These are phyloP conservation scores for Debaryomycetaceae sp. DNA, from an alignment of 1,139 yeast genomes.

Conservation along the genomic window DNA sequence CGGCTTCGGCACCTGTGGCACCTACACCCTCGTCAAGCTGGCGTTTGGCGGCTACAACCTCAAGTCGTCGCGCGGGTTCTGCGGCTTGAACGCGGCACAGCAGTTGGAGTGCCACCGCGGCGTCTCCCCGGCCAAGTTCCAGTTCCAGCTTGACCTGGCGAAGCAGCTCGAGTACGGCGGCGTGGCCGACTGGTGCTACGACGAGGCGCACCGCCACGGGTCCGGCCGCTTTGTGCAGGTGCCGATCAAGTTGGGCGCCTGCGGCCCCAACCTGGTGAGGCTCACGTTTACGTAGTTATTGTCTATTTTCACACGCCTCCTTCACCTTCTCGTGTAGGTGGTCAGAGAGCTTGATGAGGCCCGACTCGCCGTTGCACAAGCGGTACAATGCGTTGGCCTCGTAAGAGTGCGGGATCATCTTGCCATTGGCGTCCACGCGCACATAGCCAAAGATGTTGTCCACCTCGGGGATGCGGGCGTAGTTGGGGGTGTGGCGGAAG, in stretches of 20 bases:
- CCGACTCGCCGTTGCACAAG: slow-evolving; percentile 48
- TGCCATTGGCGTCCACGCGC: slow-evolving; percentile 51
- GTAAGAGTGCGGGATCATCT: slow-evolving; percentile 52
- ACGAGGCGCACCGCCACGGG: slow-evolving; percentile 33
- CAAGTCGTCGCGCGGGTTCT: slow-evolving; percentile 66
- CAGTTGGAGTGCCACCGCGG: slow-evolving; percentile 31
- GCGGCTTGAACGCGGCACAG: slow-evolving; percentile 47
- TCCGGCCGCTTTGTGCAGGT: slow-evolving; percentile 53
- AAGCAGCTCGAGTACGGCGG: slow-evolving; percentile 62
- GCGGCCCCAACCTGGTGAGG: slow-evolving; percentile 41
- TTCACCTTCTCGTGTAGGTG: slow-evolving; percentile 41
- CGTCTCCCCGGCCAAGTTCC: slow-evolving; percentile 36
- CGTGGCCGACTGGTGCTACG: slow-evolving; percentile 54
- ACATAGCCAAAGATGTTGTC: slow-evolving; percentile 74
- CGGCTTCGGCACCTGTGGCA: slow-evolving; percentile 81
- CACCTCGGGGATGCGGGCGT: slow-evolving; percentile 67
- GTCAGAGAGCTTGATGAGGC: slow-evolving; percentile 57
- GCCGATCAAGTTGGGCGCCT: slow-evolving; percentile 46
- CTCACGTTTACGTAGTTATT: slow-evolving; percentile 14
- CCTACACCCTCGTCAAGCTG: slow-evolving; percentile 48
- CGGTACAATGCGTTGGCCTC: slow-evolving; percentile 60
- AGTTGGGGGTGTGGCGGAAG: slow-evolving; percentile 60
- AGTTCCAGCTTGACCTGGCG: slow-evolving; percentile 49
- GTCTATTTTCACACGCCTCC: slow-evolving; percentile 13
- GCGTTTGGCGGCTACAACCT: slow-evolving; percentile 71